Conservation (phyloP, 495 filamentous ascomycete genomes). For the Penicillium verhagenii region DNA sequence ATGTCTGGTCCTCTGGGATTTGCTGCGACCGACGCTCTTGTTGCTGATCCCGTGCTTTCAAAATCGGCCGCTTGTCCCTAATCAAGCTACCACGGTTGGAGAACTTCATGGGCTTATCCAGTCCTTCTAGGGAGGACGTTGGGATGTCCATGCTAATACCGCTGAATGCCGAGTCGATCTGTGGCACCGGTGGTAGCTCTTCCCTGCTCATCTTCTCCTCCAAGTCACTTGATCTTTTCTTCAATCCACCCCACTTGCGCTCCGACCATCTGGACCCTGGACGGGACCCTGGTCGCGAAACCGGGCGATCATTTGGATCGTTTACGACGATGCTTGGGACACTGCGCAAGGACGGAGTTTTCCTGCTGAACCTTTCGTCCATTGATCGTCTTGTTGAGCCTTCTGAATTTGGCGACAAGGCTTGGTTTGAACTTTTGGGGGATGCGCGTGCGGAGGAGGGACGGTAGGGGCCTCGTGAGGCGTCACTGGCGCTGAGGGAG, state of each 20-base stretch:
- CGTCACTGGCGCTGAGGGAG: conserved; percentile 27
- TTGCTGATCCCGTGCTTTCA: conserved; percentile 18
- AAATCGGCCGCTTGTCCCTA: conserved; percentile 24
- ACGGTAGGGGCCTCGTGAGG: conserved; percentile 24
- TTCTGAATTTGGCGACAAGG: conserved; percentile 15
- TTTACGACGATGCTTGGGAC: conserved; percentile 47
- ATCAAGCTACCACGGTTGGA: conserved; percentile 55
- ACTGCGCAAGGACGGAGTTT: conserved; percentile 34
- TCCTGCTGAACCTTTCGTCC: conserved; percentile 11
- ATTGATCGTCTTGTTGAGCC: conserved; percentile 16
- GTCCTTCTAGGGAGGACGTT: conserved; percentile 48
- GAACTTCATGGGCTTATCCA: conserved; percentile 56
- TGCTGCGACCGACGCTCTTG: conserved; percentile 4
- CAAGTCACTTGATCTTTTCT: conserved; percentile 38
- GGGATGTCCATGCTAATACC: conserved; percentile 59
- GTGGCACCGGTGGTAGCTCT: conserved; percentile 34
- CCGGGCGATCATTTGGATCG: conserved; percentile 34
- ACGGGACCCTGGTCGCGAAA: conserved; percentile 34
- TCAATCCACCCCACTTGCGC: conserved; percentile 41
- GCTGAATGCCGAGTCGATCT: conserved; percentile 44
- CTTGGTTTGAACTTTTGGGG: conserved; percentile 9
- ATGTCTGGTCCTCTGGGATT: neutral
- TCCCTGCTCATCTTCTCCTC: conserved; percentile 30
- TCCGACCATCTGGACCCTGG: conserved; percentile 47
- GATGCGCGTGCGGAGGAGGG: conserved; percentile 16